phyloP scores from a whole-genome alignment of 495 filamentous ascomycete species.

The Penicillium arizonense region DNA sequence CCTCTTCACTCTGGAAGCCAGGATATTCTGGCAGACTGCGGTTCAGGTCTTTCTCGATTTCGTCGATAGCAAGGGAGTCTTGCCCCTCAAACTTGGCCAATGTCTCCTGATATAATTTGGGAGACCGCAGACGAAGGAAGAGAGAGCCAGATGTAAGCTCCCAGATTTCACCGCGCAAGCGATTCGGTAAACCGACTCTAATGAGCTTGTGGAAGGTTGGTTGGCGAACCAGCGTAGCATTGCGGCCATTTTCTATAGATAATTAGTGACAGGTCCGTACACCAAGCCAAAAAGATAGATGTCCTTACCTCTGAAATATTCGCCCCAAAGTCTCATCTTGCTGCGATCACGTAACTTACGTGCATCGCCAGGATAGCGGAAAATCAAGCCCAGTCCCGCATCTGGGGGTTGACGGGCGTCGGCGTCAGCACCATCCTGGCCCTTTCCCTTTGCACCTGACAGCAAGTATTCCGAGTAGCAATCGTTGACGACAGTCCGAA shows the following conservation, averaged over 20 bases:
- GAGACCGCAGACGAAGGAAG: constrained; percentile 81
- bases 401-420: constrained; percentile 73
- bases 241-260: constrained; percentile 81
- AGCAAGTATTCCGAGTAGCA: constrained; percentile 95
- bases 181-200: constrained; percentile 90
- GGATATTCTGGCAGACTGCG: constrained; percentile 94
- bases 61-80: constrained; percentile 91
- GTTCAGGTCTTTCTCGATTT: constrained; percentile 98
- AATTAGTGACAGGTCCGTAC: constrained; percentile 1
- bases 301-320: constrained; percentile 74
- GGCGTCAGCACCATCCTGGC: constrained; percentile 29
- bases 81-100: constrained; percentile 76
- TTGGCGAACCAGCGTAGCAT: constrained; percentile 86
- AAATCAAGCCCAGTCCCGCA: constrained; percentile 87
- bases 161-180: constrained; percentile 92
- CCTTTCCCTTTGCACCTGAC: constrained; percentile 42
- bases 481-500: constrained; percentile 72
- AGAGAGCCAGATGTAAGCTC: constrained; percentile 89
- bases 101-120: constrained; percentile 79
- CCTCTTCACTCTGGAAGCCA: constrained; percentile 94
- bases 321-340: constrained; percentile 96
- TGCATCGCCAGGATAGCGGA: constrained; percentile 95
- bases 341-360: constrained; percentile 90
- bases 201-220: constrained; percentile 98
- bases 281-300: neutral